Base-by-base conservation (phyloP, 2,329 filamentous ascomycete genomes). In the Parastagonospora nodorum region DNA sequence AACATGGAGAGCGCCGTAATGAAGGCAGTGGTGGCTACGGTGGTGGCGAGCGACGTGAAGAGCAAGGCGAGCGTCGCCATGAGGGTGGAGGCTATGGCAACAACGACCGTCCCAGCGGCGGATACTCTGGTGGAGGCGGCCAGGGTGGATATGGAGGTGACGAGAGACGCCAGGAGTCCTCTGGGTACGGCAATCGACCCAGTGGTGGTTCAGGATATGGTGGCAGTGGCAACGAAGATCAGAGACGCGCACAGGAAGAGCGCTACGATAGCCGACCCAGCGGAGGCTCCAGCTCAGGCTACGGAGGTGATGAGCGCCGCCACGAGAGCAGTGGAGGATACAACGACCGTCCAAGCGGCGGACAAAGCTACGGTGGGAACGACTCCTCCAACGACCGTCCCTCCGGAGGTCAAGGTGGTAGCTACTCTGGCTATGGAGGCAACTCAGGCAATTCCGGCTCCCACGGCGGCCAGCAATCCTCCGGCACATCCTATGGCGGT, bases 401-500 rank as follows among this genome's bases (percentile, higher is more conserved):
- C 16, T 67, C 55, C 31, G 62, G 53, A 14, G 51, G 52, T 8
- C 53, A 57, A 31, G 50, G 58, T 35, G 61, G 60, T n/a, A 51
- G 57, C 30, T 42, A 57, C 14, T 50, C 42, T 38, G 58, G 60
- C 33, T 54, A 63, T 42, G 57, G 58, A 10, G 55, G 63, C 24
- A 53, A 50, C 14, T 62, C 58, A 33, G 61, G 63, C 24, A 53
- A 50, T n/a, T 62, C 58, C 30, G 61, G 62, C 31, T 57, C 55
- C 33, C 58, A 67, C 8, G 58, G 41, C 54, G 68, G 51, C 5
- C 65, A 71, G 45, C 60, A 75, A 33, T 76, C 73, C 11, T 72
- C 72, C 30, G 75, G 75, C 39, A 77, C 75, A 8, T 69, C 73
- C 1, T 78, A 79, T 47, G 77, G 75, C 41, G 74, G 74, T 11